These are phyloP conservation scores for Capronia americana DNA, from an alignment of 2,329 filamentous ascomycete species.

Conservation along the genomic window DNA sequence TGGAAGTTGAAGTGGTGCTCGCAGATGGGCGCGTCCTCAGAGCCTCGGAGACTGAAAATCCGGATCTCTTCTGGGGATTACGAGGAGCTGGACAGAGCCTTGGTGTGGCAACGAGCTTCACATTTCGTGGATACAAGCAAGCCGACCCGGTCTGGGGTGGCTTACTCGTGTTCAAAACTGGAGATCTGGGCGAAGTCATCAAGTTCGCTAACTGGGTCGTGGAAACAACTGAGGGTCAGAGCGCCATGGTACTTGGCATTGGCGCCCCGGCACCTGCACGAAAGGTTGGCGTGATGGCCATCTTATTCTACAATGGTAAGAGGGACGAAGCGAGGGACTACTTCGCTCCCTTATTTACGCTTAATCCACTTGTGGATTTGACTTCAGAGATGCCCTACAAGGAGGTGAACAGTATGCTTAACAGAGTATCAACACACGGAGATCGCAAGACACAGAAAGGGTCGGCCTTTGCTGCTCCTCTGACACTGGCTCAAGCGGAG, in stretches of 20 bases:
- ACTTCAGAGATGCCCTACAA: constrained; percentile 52
- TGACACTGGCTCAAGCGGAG: constrained; percentile 46
- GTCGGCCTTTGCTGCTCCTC: constrained; percentile 52
- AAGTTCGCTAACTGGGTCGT: constrained; percentile 39
- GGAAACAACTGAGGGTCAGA: constrained; percentile 32
- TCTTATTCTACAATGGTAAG: constrained; percentile 48
- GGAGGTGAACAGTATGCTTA: constrained; percentile 47
- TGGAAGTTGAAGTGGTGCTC: constrained; percentile 45
- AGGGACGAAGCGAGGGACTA: constrained; percentile 46
- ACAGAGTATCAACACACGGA: constrained; percentile 45
- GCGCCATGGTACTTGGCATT: constrained; percentile 33
- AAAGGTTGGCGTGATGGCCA: constrained; percentile 41
- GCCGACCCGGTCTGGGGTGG: constrained; percentile 45
- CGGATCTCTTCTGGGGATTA: constrained; percentile 51
- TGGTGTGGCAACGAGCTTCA: constrained; percentile 54
- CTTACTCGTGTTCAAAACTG: constrained; percentile 39
- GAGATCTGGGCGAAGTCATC: constrained; percentile 40
- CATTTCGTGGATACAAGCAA: constrained; percentile 44
- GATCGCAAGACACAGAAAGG: constrained; percentile 53
- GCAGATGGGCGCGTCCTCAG: constrained; percentile 49
- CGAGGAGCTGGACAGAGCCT: constrained; percentile 52
- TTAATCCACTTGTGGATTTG: constrained; percentile 48
- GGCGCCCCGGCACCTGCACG: constrained; percentile 42
- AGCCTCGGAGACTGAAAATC: constrained; percentile 44
- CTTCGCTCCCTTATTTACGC: constrained; percentile 48